Percentiles rank a stretch among this genome's conserved stretches.
Evolutionary conservation across 768 basidiomycete species (phyloP).

Genomic region (Kwoniella sp.): DNA sequence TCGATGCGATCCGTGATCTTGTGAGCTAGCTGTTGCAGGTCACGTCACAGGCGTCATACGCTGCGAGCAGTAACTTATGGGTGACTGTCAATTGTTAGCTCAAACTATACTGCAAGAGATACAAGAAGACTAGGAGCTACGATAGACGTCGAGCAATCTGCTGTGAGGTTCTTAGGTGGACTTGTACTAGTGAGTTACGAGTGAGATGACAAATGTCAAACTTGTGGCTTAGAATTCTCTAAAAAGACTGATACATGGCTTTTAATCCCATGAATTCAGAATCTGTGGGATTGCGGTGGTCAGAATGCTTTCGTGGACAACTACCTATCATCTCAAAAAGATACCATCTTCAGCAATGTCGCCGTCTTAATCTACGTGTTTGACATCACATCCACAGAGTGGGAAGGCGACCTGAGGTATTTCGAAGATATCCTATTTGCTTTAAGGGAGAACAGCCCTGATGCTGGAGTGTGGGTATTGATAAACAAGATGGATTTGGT

Average conservation of each 20-base stretch:
- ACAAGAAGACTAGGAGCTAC: conserved; percentile 92
- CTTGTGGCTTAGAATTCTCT: neutral
- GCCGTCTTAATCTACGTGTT: conserved; percentile 99
- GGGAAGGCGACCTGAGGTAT: conserved; percentile 80
- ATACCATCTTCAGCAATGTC: conserved; percentile 95
- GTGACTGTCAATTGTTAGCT: conserved; percentile 60
- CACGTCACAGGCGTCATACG: neutral
- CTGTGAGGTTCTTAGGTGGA: conserved; percentile 94
- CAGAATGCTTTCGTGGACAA: conserved; percentile 98
- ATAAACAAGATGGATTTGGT: conserved; percentile 99
- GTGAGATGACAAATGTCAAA: conserved; percentile 20
- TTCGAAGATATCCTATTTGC: conserved; percentile 88
- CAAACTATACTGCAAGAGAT: conserved; percentile 89
- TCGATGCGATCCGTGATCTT: conserved; percentile 99
- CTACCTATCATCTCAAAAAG: conserved; percentile 85
- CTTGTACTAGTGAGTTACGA: conserved; percentile 66
- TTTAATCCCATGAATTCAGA: conserved; percentile 50
- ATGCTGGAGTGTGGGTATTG: conserved; percentile 82
- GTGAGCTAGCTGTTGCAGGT: conserved; percentile 64
- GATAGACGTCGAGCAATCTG: conserved; percentile 96
- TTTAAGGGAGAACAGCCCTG: conserved; percentile 59
- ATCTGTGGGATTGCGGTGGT: conserved; percentile 98
- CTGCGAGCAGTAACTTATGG: neutral
- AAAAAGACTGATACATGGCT: neutral
- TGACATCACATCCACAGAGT: conserved; percentile 84